A percentile compares a stretch with the other conserved stretches of the same genome.
Evolutionary conservation across 73 alveolate species (phyloP).

Genomic region (Symbiodinium pilosum): DNA sequence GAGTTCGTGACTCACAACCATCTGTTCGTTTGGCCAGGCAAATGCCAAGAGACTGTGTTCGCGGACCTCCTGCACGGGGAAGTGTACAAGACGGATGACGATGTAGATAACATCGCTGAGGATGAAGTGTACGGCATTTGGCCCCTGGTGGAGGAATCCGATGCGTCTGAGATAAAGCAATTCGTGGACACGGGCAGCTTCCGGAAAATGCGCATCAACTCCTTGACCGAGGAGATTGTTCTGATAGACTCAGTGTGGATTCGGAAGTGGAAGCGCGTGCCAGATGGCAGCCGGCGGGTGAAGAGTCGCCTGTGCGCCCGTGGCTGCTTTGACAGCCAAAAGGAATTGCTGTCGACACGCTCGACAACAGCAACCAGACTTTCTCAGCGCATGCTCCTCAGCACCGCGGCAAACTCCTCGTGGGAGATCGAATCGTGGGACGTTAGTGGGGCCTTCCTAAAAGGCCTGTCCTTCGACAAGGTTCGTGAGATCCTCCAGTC

Average conservation of each 20-base stretch:
- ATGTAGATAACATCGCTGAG: neutral
- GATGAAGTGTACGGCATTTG: neutral
- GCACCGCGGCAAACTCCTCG: neutral
- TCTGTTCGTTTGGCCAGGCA: neutral
- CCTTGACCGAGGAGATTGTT: neutral
- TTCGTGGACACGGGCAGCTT: neutral
- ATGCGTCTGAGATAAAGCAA: neutral
- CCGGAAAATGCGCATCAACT: neutral
- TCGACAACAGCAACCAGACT: slow-evolving; percentile 1
- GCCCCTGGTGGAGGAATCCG: neutral
- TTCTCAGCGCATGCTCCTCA: neutral
- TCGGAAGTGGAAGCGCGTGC: neutral
- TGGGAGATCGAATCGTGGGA: neutral
- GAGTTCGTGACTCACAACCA: neutral
- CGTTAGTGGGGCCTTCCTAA: slow-evolving; percentile 5
- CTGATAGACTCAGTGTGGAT: neutral
- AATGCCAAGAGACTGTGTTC: neutral
- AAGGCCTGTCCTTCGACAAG: neutral
- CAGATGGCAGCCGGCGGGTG: neutral
- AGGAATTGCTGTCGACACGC: neutral
- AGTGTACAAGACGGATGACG: neutral
- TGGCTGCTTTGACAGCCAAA: neutral
- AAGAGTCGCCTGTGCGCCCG: neutral
- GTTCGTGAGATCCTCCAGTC: neutral
- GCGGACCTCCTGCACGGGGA: neutral